Evolutionary conservation across 352 stramenopile species (phyloP).

Genomic region (Phytophthora citricola): DNA sequence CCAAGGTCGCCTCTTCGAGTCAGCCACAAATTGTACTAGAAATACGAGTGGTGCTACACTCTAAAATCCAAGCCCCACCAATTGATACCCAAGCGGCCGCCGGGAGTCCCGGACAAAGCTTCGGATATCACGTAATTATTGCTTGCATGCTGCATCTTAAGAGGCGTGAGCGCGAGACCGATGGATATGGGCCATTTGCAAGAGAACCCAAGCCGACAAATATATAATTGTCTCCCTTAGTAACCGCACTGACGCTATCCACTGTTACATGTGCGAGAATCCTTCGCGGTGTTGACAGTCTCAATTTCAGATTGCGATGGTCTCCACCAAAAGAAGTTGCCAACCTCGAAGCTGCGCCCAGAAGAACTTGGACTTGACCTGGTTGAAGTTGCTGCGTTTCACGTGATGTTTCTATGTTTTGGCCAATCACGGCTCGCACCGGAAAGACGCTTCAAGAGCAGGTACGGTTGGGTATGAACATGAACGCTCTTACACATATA

Average conservation of each 20-base stretch:
- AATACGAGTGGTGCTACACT: too few species aligned
- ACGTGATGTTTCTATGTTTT: slow-evolving; percentile 11
- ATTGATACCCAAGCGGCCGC: too few species aligned
- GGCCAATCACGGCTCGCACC: neutral
- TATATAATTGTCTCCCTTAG: neutral
- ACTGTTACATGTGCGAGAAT: neutral
- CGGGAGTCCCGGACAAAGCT: too few species aligned
- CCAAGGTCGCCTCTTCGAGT: slow-evolving; percentile 2
- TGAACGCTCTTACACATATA: neutral
- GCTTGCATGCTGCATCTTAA: too few species aligned
- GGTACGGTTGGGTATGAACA: neutral
- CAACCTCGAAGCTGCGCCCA: neutral
- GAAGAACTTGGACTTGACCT: slow-evolving; percentile 15
- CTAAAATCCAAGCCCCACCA: too few species aligned
- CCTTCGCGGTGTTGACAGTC: too few species aligned
- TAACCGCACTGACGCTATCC: neutral
- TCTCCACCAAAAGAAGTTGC: neutral
- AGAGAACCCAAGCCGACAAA: neutral
- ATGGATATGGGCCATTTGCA: too few species aligned
- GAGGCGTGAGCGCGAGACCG: too few species aligned
- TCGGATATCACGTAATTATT: too few species aligned
- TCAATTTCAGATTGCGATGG: too few species aligned
- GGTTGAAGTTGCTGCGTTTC: slow-evolving; percentile 27
- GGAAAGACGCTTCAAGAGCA: slow-evolving; percentile 3
- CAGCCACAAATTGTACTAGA: too few species aligned